Conservation (phyloP, 805 yeast genomes). For the Maudiozyma bulderi region DNA sequence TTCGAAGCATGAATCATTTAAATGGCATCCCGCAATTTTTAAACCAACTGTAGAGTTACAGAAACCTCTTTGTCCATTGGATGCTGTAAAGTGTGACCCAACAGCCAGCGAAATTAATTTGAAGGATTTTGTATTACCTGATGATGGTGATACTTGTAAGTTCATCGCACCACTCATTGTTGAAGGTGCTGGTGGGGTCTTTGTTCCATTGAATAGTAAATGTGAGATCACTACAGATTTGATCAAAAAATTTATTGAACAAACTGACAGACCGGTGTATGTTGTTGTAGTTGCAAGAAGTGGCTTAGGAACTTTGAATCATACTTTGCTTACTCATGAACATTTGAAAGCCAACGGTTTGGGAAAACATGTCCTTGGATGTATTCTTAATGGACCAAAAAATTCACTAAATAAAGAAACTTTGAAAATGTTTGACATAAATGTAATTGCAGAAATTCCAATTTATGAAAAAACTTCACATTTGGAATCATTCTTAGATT, state of each 20-base stretch:
- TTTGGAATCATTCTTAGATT: not conserved
- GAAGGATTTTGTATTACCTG: slow-evolving; percentile 14
- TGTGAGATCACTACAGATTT: slow-evolving; percentile 20
- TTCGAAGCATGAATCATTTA: not conserved
- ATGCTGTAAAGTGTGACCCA: slow-evolving; percentile 20
- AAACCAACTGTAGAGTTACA: slow-evolving; percentile 14
- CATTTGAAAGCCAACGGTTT: slow-evolving; percentile 15
- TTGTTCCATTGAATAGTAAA: slow-evolving; percentile 22
- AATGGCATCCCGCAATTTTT: slow-evolving; percentile 7
- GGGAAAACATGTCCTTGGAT: slow-evolving; percentile 12
- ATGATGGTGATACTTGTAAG: not conserved
- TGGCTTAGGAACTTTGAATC: slow-evolving; percentile 26
- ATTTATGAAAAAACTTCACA: not conserved
- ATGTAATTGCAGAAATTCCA: slow-evolving; percentile 28
- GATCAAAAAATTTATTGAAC: slow-evolving; percentile 8
- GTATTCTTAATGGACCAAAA: slow-evolving; percentile 19
- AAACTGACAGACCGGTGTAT: slow-evolving; percentile 9
- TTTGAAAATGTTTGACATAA: slow-evolving; percentile 15
- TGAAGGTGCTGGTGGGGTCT: slow-evolving; percentile 28
- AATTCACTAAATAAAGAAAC: slow-evolving; percentile 17
- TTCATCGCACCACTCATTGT: slow-evolving; percentile 13
- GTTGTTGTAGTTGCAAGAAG: slow-evolving; percentile 25
- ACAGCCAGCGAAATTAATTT: slow-evolving; percentile 7
- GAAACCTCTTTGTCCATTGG: slow-evolving; percentile 24
- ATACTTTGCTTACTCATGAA: slow-evolving; percentile 22